A percentile compares a stretch with the other conserved stretches of the same genome.
phyloP scores from a whole-genome alignment of 768 basidiomycete species.

The Boletellus ananas region DNA sequence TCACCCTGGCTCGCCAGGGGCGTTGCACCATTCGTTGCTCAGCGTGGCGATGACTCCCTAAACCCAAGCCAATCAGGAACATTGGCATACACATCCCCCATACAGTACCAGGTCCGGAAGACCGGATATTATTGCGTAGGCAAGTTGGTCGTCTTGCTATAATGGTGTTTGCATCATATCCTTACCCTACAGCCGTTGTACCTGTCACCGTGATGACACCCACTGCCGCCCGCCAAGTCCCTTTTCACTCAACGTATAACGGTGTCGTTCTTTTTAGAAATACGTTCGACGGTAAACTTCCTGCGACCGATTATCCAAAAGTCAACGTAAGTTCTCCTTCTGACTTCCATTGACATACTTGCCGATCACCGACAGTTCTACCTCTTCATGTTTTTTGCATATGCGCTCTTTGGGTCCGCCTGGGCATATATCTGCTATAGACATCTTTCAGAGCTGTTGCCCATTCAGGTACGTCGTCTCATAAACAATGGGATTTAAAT shows the following conservation, averaged over 20 bases:
- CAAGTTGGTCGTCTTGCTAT: conserved; percentile 36
- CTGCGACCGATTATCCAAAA: conserved; percentile 96
- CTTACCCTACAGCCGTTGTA: conserved; percentile 59
- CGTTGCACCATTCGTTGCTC: conserved; percentile 2
- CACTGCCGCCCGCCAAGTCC: conserved; percentile 33
- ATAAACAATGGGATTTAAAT: background rate
- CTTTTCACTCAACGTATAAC: conserved; percentile 71
- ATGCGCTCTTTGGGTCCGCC: conserved; percentile 56
- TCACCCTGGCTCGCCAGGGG: conserved; percentile 46
- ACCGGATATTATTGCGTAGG: conserved; percentile 98
- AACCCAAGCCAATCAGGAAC: conserved; percentile 51
- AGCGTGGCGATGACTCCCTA: conserved; percentile 27
- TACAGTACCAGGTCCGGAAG: conserved; percentile 77
- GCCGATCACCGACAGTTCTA: conserved; percentile 62
- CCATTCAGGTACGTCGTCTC: conserved; percentile 65
- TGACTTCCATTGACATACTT: background rate
- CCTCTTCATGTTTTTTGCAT: conserved; percentile 77
- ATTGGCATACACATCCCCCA: conserved; percentile 61
- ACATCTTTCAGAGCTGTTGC: conserved; percentile 79
- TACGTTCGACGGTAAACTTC: conserved; percentile 80
- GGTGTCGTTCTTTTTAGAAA: conserved; percentile 85
- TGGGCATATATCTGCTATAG: conserved; percentile 87
- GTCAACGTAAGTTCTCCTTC: conserved; percentile 64
- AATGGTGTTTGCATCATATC: background rate
- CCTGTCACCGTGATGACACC: conserved; percentile 76